Base-by-base conservation (phyloP, 345 rosid genomes). In the Hevea brasiliensis region DNA sequence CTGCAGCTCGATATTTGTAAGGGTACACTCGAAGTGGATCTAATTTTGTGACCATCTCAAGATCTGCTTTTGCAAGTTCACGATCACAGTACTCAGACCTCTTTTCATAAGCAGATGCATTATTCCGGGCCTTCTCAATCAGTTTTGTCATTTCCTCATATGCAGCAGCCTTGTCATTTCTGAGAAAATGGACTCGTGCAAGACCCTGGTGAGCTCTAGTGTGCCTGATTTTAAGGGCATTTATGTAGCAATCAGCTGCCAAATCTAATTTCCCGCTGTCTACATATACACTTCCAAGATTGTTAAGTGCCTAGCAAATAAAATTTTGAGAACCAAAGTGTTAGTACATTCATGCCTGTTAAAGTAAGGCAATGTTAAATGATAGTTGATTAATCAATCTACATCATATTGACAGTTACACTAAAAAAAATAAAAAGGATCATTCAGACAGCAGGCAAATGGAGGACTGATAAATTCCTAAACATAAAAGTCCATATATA, bases 1-100 rank as follows among this genome's bases (percentile, higher is more conserved):
- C 98, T 89, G 99, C 98, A 45, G 99, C 99, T 21, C 99, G 87
- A 74, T 92, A 95, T 79, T 96, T 79, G 82, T 93, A 95, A 56
- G 99, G 99, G 84, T 95, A 95, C 14, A 93, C 97, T 45, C 99
- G 87, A 35, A 93, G 99, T 47, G 99, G 98, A 72, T 95, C 99
- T 82, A 95, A 82, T 56, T 66, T 80, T 3, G 99, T 91, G 80
- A 95, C 99, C 92, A 85, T 91, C 84, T 92, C 96, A 0, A 95
- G 94, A 84, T 95, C 99, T 7, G 88, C 86, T 76, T 89, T 95
- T 18, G 97, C 87, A 2, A 82, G 91, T 41, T 95, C 96, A 32
- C 99, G 98, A 27, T 92, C 94, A 71, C 96, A 90, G 69, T 92
- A 95, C 84, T 95, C 99, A 0, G 99, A 95, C 80, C 99, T 89